Conservation (phyloP, 805 yeast species). For the Kodamaea fukazawae region DNA sequence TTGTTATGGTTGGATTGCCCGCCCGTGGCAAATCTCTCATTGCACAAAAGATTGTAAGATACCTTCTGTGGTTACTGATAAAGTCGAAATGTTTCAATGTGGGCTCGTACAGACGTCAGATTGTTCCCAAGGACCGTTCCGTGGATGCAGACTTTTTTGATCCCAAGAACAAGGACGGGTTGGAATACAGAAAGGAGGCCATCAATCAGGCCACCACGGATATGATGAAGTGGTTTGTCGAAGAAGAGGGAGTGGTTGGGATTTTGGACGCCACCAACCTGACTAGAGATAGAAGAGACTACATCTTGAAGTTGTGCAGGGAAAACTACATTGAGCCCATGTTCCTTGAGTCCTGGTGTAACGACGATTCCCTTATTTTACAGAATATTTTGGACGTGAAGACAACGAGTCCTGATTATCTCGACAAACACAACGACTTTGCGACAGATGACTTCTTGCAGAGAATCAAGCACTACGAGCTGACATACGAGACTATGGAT, state of each 20-base stretch:
- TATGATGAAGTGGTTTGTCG: constrained; percentile 82
- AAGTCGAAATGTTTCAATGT: constrained; percentile 86
- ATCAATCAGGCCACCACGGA: constrained; percentile 70
- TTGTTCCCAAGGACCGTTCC: constrained; percentile 47
- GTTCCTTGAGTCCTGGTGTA: constrained; percentile 90
- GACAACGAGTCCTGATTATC: constrained; percentile 81
- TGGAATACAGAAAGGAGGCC: constrained; percentile 62
- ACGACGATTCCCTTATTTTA: constrained; percentile 72
- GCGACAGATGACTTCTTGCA: constrained; percentile 71
- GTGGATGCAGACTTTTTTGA: constrained; percentile 80
- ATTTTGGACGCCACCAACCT: constrained; percentile 92
- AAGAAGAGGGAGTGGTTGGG: constrained; percentile 83
- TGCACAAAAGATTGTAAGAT: constrained; percentile 90
- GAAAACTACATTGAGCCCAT: constrained; percentile 77
- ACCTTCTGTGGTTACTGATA: constrained; percentile 88
- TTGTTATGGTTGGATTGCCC: constrained; percentile 84
- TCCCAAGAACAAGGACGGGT: constrained; percentile 61
- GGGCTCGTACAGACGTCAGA: constrained; percentile 73
- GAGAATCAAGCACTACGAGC: constrained; percentile 72
- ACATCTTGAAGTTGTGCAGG: constrained; percentile 59
- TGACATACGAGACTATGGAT: constrained; percentile 74
- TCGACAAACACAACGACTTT: constrained; percentile 60
- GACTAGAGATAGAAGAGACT: constrained; percentile 65
- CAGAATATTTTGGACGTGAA: constrained; percentile 85
- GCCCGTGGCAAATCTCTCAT: constrained; percentile 94